Base-by-base conservation (phyloP, 2,329 filamentous ascomycete species). In the Cladosporium sp. region DNA sequence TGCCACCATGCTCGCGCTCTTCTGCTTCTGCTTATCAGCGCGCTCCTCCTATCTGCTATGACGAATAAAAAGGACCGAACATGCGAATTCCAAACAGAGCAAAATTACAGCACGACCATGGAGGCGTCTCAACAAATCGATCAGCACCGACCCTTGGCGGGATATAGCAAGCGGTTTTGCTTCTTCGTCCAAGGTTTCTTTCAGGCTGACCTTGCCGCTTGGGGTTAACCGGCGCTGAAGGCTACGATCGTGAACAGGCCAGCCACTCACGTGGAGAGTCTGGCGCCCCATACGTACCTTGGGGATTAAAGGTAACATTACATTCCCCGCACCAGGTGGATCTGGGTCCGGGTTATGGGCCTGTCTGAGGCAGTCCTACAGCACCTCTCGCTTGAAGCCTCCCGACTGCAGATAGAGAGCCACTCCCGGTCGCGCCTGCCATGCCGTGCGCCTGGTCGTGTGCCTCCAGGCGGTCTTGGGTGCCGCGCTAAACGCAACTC, bases 371-470 rank as follows among this genome's bases (percentile, higher is more conserved):
- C 28, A 36, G 5, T 30, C 17, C 28, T 25, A 37, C 47, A 34
- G 19, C 47, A 50, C 30, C 17, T 50, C 47, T 50, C 47, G 47
- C 47, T 50, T 50, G 25, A 15, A 25, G 34, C 22, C 19, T 30
- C 47, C 28, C 30, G 36, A 40, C 20, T 36, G 36, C 50, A 52
- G 22, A 40, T 40, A 40, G 22, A 52, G 50, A 52, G 38, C 51
- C 30, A 40, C 12, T 12, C 51, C 39, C 39, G 25, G 34, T 25
- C 28, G 40, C 39, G 25, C 38, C 39, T 45, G 22, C 20, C 38
- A 34, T 19, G n/a, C 51, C 51, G 39, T 45, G 39, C 51, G 51
- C 52, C 42, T 56, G 52, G 54, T 56, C 54, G 54, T 56, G 54
- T 56, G 54, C 42, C 36, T 39, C 34, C 25, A 49, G 42, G 42